phyloP scores from a whole-genome alignment of 306 rosid genomes.

The Acacia melanoxylon region DNA sequence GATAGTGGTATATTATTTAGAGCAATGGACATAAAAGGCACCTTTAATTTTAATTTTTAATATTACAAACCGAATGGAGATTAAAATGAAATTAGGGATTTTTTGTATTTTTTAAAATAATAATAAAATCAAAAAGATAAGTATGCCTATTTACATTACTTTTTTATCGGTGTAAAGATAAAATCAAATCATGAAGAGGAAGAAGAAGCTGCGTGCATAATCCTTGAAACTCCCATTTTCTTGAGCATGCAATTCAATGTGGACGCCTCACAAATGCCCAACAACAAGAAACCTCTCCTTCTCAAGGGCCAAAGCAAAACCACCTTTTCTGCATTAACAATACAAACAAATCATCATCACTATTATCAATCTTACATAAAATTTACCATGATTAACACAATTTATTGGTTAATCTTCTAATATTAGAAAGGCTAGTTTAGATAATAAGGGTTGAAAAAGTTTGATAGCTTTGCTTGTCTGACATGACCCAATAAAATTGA shows the following conservation, averaged over 20 bases:
- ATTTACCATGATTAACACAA: not conserved
- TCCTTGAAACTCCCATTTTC: not conserved
- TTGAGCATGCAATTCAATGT: not conserved
- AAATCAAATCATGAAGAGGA: not conserved
- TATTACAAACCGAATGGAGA: conserved; percentile 10
- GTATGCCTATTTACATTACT: not conserved
- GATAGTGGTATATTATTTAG: not conserved
- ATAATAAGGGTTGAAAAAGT: too few relatives aligned
- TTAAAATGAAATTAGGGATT: conserved; percentile 8
- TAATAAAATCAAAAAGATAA: not conserved
- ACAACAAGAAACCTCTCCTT: not conserved
- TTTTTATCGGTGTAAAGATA: not conserved
- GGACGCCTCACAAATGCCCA: not conserved
- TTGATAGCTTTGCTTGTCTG: too few relatives aligned
- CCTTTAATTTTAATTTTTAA: not conserved
- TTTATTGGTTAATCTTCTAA: not conserved
- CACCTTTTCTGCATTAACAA: conserved; percentile 57
- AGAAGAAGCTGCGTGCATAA: not conserved
- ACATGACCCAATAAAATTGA: not conserved
- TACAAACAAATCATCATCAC: not conserved
- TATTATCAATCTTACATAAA: not conserved
- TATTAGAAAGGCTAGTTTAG: too few relatives aligned
- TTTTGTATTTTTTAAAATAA: not conserved
- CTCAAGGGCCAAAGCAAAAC: conserved; percentile 55
- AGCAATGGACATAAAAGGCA: not conserved